Evolutionary conservation across 257 asterid genomes (phyloP).

Genomic region (Solanum chaucha): DNA sequence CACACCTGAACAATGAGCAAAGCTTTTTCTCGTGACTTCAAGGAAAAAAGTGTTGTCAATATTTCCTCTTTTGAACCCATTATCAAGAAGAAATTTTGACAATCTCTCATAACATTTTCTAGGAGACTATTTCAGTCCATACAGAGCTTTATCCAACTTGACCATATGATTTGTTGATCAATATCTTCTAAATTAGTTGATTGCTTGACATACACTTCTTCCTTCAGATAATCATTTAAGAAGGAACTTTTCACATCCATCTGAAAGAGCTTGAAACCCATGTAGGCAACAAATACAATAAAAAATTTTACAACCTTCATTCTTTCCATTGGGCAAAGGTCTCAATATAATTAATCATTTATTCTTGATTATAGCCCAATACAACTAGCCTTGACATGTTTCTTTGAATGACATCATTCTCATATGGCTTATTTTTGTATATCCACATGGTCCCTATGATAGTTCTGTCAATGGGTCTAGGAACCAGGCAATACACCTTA

Average conservation of each 20-base stretch:
- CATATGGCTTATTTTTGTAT: too few species aligned
- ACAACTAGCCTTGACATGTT: not conserved
- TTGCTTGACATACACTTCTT: not conserved
- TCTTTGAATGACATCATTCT: too few species aligned
- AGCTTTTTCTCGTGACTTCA: not conserved
- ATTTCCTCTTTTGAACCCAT: not conserved
- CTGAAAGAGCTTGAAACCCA: not conserved
- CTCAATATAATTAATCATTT: not conserved
- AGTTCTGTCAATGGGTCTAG: not conserved
- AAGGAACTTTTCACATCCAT: not conserved
- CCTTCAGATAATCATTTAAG: too few species aligned
- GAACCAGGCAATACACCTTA: too few species aligned
- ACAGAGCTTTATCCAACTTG: not conserved
- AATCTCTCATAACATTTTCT: not conserved
- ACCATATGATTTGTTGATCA: not conserved
- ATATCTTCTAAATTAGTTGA: not conserved
- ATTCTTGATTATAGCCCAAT: not conserved
- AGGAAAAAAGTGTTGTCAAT: not conserved
- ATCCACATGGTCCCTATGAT: not conserved
- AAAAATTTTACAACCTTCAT: not conserved
- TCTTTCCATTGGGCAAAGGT: not conserved
- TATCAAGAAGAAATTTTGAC: not conserved
- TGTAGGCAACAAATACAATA: not conserved
- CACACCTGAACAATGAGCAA: not conserved
- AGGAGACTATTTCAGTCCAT: not conserved